phyloP scores from a whole-genome alignment of 148 eudicot genomes.

The Camellia lanceoleosa region DNA sequence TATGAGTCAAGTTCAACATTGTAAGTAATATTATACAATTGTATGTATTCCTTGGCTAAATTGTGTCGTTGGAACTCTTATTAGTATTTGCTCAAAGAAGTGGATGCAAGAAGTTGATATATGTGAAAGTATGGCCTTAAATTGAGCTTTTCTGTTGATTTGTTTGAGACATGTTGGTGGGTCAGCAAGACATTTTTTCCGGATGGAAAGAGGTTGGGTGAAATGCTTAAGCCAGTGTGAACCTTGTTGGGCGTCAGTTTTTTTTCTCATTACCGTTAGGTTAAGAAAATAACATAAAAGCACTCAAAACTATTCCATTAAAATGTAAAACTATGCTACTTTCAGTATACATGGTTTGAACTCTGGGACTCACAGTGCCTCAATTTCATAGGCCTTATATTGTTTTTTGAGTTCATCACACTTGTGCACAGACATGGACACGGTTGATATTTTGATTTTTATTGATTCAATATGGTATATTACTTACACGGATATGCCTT shows the following conservation, averaged over 20 bases:
- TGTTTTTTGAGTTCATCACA: not conserved
- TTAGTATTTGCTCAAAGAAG: not conserved
- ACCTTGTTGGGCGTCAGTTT: too few species aligned
- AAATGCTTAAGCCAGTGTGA: too few species aligned
- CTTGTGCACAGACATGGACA: not conserved
- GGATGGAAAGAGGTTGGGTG: too few species aligned
- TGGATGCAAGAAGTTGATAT: not conserved
- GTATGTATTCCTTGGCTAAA: not conserved
- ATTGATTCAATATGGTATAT: not conserved
- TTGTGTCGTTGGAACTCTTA: not conserved
- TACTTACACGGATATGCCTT: not conserved
- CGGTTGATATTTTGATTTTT: not conserved
- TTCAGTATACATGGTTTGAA: not conserved
- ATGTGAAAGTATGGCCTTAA: not conserved
- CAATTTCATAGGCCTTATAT: not conserved
- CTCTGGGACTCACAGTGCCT: not conserved
- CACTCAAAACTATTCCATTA: too few species aligned
- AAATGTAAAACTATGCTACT: too few species aligned
- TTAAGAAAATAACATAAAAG: too few species aligned
- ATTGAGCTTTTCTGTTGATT: not conserved
- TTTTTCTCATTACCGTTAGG: too few species aligned
- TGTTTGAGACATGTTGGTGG: not conserved
- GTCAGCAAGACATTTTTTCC: not conserved
- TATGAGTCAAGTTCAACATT: not conserved
- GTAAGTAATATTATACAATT: not conserved